Evolutionary conservation across 2,329 filamentous ascomycete genomes (phyloP), one percentile per base, ranked within the genome.

Genomic region (Monosporascus sp.): DNA sequence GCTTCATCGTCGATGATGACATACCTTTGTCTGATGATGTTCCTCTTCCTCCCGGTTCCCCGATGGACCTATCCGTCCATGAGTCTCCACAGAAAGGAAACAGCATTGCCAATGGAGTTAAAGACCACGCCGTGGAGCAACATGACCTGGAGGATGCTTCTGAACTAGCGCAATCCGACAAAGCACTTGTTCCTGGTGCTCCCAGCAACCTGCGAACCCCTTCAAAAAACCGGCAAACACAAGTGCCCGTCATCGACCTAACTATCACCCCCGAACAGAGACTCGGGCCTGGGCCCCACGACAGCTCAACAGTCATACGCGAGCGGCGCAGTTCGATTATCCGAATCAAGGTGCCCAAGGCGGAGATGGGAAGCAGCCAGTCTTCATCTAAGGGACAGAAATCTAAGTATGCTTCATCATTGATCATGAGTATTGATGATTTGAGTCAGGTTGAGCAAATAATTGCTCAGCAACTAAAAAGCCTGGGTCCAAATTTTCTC

Each of bases 1-100:
- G 73, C 45, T 84, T 86, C 54, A 66, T 87, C 47, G 71, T 81
- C 27, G 61, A 71, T 18, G 70, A 74, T 49, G 62, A 66, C 18
- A 53, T 54, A 7, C 25, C 54, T 11, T 38, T 34, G 2, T 48
- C 47, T 11, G 6, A 41, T n/a, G 38, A 18, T 49, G 25, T 18
- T 24, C n/a, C 15, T 17, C 22, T 45, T 42, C 27, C 41, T 37
- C 44, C 46, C 17, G 27, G 20, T 7, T 48, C 37, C 2, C 52
- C 51, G 9, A 42, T 50, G 41, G 50, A 54, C 39, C 38, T 49
- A 5, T 48, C 37, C 8, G 48, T 54, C 24, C 11, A 11, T n/a
- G 15, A 46, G 8, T 17, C 22, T 14, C 42, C 42, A 17, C 17
- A 14, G 22, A 25, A 15, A 22, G 42, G 17, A n/a, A 27, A 24